These are phyloP conservation scores for Fusarium nisikadoi DNA, from an alignment of 2,329 filamentous ascomycete species.

Conservation along the genomic window DNA sequence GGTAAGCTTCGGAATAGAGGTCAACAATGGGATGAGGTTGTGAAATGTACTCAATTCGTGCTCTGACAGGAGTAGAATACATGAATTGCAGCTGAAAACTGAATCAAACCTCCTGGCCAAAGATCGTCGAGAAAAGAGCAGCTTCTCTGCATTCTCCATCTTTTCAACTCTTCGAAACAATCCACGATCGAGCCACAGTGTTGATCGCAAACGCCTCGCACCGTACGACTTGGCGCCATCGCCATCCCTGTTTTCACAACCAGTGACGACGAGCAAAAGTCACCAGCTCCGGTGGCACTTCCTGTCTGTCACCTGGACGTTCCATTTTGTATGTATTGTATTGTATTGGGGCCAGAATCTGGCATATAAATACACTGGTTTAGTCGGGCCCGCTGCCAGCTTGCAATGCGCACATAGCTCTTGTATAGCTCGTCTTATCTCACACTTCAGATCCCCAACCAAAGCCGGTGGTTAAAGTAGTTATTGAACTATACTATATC, in stretches of 20 bases:
- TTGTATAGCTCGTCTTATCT: slow-evolving; percentile 7
- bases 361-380: slow-evolving; percentile 23
- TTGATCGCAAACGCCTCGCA: slow-evolving; percentile 32
- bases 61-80: neutral
- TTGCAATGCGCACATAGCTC: slow-evolving; percentile 1
- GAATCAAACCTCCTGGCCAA: neutral
- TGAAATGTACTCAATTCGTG: slow-evolving; percentile 36
- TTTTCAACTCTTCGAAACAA: slow-evolving; percentile 5
- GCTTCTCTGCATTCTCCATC: neutral
- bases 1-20: slow-evolving; percentile 10
- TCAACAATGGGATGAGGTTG: slow-evolving; percentile 13
- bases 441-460: slow-evolving; percentile 1
- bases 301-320: slow-evolving; percentile 41
- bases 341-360: slow-evolving; percentile 8
- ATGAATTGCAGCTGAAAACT: neutral
- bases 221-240: slow-evolving; percentile 41
- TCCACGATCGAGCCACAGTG: slow-evolving; percentile 34
- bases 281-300: slow-evolving; percentile 38
- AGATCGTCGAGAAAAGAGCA: neutral
- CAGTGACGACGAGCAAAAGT: slow-evolving; percentile 43
- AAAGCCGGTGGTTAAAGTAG: neutral
- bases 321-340: slow-evolving; percentile 10
- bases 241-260: slow-evolving; percentile 44
- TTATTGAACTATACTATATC: slow-evolving; percentile 3
- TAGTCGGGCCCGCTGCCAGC: neutral